Conservation (phyloP, 2,329 filamentous ascomycete genomes). For the Fusarium verticillioides region DNA sequence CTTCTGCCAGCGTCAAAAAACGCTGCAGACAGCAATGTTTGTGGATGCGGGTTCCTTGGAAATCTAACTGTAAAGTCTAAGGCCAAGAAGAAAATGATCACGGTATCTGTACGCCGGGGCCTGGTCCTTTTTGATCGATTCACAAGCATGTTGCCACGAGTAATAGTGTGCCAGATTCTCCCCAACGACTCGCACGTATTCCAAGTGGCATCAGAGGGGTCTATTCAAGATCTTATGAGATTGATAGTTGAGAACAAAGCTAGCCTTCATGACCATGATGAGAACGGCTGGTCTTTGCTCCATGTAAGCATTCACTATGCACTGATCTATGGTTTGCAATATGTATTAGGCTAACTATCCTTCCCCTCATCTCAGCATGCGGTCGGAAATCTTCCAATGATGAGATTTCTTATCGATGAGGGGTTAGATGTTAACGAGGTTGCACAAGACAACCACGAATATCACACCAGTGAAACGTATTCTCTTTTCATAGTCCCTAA, state of each 20-base stretch:
- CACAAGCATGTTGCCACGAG: neutral
- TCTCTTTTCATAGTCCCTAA: rapidly evolving
- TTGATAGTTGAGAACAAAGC: neutral
- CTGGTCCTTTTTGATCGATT: rapidly evolving
- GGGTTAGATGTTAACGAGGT: neutral
- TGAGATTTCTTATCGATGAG: rapidly evolving
- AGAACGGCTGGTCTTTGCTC: neutral
- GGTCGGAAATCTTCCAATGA: neutral
- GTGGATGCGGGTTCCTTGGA: neutral
- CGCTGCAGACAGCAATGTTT: rapidly evolving
- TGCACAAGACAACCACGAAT: rapidly evolving
- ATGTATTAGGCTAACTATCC: rapidly evolving
- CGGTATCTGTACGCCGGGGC: rapidly evolving
- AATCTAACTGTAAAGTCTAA: rapidly evolving
- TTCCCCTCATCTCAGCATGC: rapidly evolving
- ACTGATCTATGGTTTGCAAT: rapidly evolving
- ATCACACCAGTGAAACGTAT: neutral
- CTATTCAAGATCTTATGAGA: neutral
- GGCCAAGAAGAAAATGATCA: neutral
- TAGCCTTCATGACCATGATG: neutral
- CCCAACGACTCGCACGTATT: rapidly evolving
- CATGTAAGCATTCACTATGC: rapidly evolving
- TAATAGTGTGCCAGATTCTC: neutral
- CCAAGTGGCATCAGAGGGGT: rapidly evolving
- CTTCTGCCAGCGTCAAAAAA: rapidly evolving